Base-by-base conservation (phyloP, 495 filamentous ascomycete genomes). In the Penicillium roqueforti region DNA sequence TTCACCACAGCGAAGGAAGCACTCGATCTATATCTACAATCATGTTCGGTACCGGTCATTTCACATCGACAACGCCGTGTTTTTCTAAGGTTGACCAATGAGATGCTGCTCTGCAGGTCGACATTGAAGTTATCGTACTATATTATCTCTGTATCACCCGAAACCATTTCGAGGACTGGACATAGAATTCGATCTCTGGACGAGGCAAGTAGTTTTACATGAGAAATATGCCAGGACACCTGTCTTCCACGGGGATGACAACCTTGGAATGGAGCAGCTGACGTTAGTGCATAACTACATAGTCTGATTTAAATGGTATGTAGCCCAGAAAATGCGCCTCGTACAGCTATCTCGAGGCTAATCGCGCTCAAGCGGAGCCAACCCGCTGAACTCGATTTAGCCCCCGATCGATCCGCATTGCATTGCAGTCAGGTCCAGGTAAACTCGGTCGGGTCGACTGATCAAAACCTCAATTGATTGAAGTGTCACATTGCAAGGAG, bases 401-500 rank as follows among this genome's bases (percentile, higher is more conserved):
- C 16, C 16, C 25, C 5, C 3, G 25, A 34, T 51, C 3, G 25
- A 34, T 51, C 14, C n/a, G 8, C 25, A 20, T 26, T 50, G 46
- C 31, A 49, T 37, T 38, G 8, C 22, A 38, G 32, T 26, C 13
- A 38, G 8, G 22, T 13, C 25, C 9, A n/a, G 29, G n/a, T 11
- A 18, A 19, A n/a, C 20, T 26, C 47, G 22, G 25, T 26, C 36
- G 23, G 1, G 1, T 39, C 8, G 25, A 28, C 34, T 16, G 3
- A 28, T 32, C 6, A 13, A 13, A 13, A 31, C 13, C 19, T 7
- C 7, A 13, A 40, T 29, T 0, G 47, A 25, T n/a, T n/a, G n/a
- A n/a, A n/a, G 18, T 36, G 28, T 32, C 51, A 34, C 29, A 32
- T 57, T 42, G 61, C 58, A 65, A 65, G 61, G 58, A 58, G 41